These are phyloP conservation scores for Colletotrichum eleusines DNA, from an alignment of 2,329 filamentous ascomycete species.

Conservation along the genomic window DNA sequence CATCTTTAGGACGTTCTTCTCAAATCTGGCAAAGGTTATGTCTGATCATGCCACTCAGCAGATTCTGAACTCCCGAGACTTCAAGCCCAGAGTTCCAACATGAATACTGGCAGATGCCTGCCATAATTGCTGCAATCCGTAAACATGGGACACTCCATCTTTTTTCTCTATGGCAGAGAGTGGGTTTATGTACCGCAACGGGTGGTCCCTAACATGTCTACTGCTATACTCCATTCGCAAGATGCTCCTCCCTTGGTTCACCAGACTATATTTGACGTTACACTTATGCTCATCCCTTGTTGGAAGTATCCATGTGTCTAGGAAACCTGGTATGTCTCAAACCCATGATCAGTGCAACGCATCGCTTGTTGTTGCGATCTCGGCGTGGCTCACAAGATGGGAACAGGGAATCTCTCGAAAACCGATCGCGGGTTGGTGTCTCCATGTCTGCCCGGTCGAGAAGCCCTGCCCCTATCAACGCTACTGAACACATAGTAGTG, in stretches of 20 bases:
- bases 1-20: neutral
- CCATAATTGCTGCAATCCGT: neutral
- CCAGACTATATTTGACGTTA: neutral
- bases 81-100: neutral
- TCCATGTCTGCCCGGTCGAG: neutral
- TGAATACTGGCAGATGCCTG: neutral
- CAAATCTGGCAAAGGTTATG: neutral
- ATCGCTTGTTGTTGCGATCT: neutral
- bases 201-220: neutral
- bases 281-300: neutral
- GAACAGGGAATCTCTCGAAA: too few relatives aligned
- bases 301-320: neutral
- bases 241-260: too few relatives aligned
- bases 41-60: neutral
- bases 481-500: neutral
- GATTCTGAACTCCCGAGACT: neutral
- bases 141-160: neutral
- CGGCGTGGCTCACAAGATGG: neutral
- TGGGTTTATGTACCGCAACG: neutral
- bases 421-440: too few relatives aligned
- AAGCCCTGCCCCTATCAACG: neutral
- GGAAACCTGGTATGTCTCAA: neutral
- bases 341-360: neutral
- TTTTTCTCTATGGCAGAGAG: neutral
- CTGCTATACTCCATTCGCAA: neutral